These are phyloP conservation scores for Tuber melanosporum DNA, from an alignment of 495 filamentous ascomycete species.

Conservation along the genomic window DNA sequence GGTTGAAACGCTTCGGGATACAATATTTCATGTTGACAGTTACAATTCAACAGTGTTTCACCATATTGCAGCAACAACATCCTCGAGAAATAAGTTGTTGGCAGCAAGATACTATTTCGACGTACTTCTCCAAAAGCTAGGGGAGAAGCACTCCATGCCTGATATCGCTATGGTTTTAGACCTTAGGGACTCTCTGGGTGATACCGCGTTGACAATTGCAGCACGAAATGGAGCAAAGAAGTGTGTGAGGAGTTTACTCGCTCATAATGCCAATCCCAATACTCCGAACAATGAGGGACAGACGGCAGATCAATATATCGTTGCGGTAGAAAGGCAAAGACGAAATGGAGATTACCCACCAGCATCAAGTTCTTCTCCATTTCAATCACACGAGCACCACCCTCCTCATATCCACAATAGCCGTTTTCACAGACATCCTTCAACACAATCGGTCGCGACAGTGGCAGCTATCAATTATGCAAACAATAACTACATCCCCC, in stretches of 20 bases:
- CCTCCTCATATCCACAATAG: conserved; percentile 22
- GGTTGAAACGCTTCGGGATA: conserved; percentile 69
- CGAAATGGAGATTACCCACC: conserved; percentile 35
- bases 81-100: conserved; percentile 67
- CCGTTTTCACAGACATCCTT: conserved; percentile 35
- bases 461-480: conserved; percentile 35
- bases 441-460: conserved; percentile 35
- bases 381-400: conserved; percentile 34
- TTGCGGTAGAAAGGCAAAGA: conserved; percentile 36
- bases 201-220: conserved; percentile 83
- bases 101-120: conserved; percentile 89
- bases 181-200: conserved; percentile 70
- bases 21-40: conserved; percentile 66
- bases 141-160: conserved; percentile 49
- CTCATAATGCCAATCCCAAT: conserved; percentile 65
- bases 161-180: conserved; percentile 66
- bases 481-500: conserved; percentile 31
- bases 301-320: conserved; percentile 67
- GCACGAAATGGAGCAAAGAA: conserved; percentile 69
- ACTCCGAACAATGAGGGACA: conserved; percentile 72
- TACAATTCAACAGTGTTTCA: conserved; percentile 81
- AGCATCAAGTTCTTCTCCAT: conserved; percentile 37
- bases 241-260: conserved; percentile 64
- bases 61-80: conserved; percentile 79
- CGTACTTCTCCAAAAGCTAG: conserved; percentile 75